Base-by-base conservation (phyloP, 768 basidiomycete species). In the Suillus weaverae region DNA sequence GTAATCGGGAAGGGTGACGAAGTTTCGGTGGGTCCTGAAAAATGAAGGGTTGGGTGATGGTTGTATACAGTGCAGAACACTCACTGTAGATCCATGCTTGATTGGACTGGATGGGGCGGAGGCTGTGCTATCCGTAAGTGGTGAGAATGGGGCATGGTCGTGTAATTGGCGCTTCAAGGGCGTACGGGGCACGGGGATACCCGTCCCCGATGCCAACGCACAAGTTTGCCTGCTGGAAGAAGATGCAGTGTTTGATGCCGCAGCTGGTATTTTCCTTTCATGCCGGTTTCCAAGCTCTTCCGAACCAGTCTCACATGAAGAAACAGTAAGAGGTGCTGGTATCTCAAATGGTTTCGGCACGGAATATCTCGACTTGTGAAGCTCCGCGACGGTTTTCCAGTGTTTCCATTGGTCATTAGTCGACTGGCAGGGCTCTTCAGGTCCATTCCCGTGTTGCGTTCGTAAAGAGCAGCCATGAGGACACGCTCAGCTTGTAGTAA, bases 1-100 rank as follows among this genome's bases (percentile, higher is more conserved):
- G 88, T 33, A 93, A 77, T 46, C 88, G 83, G 0, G 88, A 87
- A 1, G 91, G 92, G 73, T 93, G 91, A 53, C 90, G 88, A 53
- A 93, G 78, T 70, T 84, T 86, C 5, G 80, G 71, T 4, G 68
- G n/a, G 20, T 60, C 50, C 9, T 36, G 39, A 67, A 70, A 41
- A 35, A n/a, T n/a, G 26, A 26, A 35, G n/a, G 5, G 53, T 54
- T 61, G 5, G 2, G 16, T 26, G 56, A 20, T 39, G 38, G 3
- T 20, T 16, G 10, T 18, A 18, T 7, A 54, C 46, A 20, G 33
- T 1, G 2, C 44, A 35, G 14, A 22, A 20, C 4, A 50, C 43
- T 59, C 38, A 55, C 36, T 61, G 68, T 61, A 13, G 68, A 69
- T 43, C 66, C 65, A 22, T 57, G 35, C 7, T 69, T 76, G 35